These are phyloP conservation scores for Microstegium vimineum DNA, from an alignment of 176 grass and related monocot species.

Conservation along the genomic window DNA sequence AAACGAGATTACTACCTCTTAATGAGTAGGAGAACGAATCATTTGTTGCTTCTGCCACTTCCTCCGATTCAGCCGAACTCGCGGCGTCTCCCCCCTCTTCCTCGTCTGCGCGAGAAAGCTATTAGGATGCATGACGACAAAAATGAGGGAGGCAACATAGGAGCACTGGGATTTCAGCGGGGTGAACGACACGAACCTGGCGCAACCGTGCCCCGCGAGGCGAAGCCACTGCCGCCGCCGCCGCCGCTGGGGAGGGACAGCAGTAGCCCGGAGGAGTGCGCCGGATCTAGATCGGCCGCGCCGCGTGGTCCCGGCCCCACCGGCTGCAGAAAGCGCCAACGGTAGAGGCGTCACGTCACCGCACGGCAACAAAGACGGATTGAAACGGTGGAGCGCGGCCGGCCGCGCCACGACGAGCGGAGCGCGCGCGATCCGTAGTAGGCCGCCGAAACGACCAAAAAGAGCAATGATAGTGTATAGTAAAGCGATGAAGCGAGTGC, in stretches of 20 bases:
- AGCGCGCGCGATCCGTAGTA: neutral
- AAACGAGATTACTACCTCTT: conserved; percentile 59
- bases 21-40: conserved; percentile 53
- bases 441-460: conserved; percentile 20
- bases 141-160: neutral
- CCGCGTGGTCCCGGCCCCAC: conserved; percentile 34
- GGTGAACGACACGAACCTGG: conserved; percentile 31
- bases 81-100: neutral
- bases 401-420: neutral
- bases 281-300: conserved; percentile 46
- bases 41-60: conserved; percentile 24
- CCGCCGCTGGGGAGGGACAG: neutral
- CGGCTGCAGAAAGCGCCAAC: conserved; percentile 28
- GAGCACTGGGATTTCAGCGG: neutral
- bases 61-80: conserved; percentile 11
- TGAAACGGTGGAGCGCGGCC: conserved; percentile 7
- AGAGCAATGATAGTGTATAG: conserved; percentile 41
- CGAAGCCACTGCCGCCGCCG: conserved; percentile 13
- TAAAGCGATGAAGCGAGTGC: conserved; percentile 23
- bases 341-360: conserved; percentile 20
- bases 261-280: conserved; percentile 1
- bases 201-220: conserved; percentile 39
- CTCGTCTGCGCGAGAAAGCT: conserved; percentile 31
- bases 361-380: conserved; percentile 7
- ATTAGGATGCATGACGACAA: conserved; percentile 33